Conservation (phyloP, 495 filamentous ascomycete species). For the Podospora didyma region DNA sequence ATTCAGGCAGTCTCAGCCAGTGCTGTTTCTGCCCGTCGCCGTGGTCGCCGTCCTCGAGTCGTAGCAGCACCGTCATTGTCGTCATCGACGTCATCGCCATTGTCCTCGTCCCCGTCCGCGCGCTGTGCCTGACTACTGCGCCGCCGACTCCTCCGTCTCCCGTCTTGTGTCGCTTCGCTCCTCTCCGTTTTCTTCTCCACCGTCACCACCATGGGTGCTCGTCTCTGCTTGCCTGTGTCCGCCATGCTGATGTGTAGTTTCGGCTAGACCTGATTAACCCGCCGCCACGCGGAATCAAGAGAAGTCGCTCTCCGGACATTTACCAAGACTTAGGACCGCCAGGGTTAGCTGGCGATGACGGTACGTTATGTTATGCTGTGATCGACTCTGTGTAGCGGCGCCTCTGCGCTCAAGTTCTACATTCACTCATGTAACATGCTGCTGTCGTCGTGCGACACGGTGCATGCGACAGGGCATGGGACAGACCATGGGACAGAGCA, state of each 20-base stretch:
- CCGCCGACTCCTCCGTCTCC: too few species aligned
- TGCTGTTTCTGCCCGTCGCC: background rate
- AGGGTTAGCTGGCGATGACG: constrained; percentile 70
- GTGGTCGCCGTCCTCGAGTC: background rate
- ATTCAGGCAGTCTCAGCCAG: background rate
- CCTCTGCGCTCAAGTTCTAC: constrained; percentile 15
- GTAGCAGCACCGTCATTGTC: background rate
- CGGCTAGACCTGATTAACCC: constrained; percentile 36
- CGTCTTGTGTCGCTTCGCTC: too few species aligned
- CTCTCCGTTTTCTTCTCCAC: background rate
- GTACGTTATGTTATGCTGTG: constrained; percentile 71
- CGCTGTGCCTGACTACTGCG: too few species aligned
- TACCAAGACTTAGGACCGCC: constrained; percentile 58
- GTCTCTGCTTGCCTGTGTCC: background rate
- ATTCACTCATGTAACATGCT: constrained; percentile 22
- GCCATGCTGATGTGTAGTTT: constrained; percentile 21
- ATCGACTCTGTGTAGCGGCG: constrained; percentile 35
- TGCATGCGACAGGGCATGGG: constrained; percentile 11
- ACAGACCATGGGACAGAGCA: too few species aligned
- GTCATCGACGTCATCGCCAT: background rate
- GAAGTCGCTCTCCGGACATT: constrained; percentile 85
- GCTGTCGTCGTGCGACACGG: constrained; percentile 36
- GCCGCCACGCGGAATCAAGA: constrained; percentile 73
- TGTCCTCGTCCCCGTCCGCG: too few species aligned
- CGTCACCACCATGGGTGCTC: constrained; percentile 6